These are phyloP conservation scores for Pestalotiopsis sp. DNA, from an alignment of 2,329 filamentous ascomycete species.

Conservation along the genomic window DNA sequence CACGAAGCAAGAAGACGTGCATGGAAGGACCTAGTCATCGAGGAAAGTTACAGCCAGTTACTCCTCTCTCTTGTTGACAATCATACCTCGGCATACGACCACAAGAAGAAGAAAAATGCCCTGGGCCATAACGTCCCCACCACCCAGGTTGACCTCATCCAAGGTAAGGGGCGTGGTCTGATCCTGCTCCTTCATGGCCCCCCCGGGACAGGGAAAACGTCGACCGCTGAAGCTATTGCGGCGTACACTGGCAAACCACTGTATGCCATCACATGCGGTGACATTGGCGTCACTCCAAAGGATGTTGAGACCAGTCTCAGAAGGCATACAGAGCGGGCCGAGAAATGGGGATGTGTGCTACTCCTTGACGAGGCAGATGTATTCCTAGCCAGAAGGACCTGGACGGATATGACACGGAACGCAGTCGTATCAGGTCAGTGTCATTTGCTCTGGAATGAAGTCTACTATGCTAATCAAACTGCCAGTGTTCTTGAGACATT, in stretches of 20 bases:
- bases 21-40: conserved; percentile 7
- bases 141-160: conserved; percentile 17
- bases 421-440: conserved; percentile 22
- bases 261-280: conserved; percentile 32
- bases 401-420: conserved; percentile 18
- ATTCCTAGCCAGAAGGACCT: conserved; percentile 35
- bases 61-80: conserved; percentile 17
- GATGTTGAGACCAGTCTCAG: conserved; percentile 25
- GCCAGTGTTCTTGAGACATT: conserved; percentile 19
- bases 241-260: conserved; percentile 35
- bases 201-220: conserved; percentile 43
- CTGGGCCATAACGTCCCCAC: background rate
- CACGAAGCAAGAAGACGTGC: background rate
- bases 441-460: too few species aligned
- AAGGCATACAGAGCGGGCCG: conserved; percentile 40
- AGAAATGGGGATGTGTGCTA: conserved; percentile 39
- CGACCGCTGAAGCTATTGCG: conserved; percentile 40
- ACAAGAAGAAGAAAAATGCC: background rate
- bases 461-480: background rate
- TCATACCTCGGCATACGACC: background rate
- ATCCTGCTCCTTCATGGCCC: conserved; percentile 47
- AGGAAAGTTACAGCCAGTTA: background rate
- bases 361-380: conserved; percentile 34
- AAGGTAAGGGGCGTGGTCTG: conserved; percentile 36
- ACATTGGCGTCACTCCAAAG: conserved; percentile 27